Conservation (phyloP, 805 yeast species). For the Ogataea paradorogensis region DNA sequence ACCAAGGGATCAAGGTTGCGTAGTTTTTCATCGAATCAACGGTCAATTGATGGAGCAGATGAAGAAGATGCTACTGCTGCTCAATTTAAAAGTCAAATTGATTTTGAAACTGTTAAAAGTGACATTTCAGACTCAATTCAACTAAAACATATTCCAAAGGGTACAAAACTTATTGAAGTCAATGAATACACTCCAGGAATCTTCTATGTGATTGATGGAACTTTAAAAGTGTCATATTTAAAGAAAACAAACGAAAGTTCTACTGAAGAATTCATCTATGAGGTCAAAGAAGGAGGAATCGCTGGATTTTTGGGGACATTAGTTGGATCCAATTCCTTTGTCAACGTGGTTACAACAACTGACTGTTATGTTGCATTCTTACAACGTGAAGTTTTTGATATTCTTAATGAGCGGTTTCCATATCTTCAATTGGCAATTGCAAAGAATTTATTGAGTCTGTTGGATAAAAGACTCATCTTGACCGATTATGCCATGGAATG, state of each 20-base stretch:
- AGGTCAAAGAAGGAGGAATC: constrained; percentile 71
- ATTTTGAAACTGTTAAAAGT: constrained; percentile 49
- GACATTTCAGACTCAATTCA: constrained; percentile 62
- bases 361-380: constrained; percentile 70
- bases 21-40: constrained; percentile 7
- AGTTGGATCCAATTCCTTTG: constrained; percentile 76
- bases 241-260: constrained; percentile 28
- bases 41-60: not conserved
- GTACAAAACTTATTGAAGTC: constrained; percentile 57
- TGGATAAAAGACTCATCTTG: constrained; percentile 65
- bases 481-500: constrained; percentile 93
- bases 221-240: constrained; percentile 58
- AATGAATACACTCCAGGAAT: constrained; percentile 70
- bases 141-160: constrained; percentile 51
- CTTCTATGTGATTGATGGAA: constrained; percentile 77
- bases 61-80: constrained; percentile 18
- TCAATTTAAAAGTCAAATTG: constrained; percentile 27
- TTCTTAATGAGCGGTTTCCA: constrained; percentile 71
- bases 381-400: constrained; percentile 59
- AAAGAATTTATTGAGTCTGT: constrained; percentile 58
- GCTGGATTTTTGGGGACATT: constrained; percentile 86
- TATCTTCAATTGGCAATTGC: constrained; percentile 77
- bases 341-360: constrained; percentile 59
- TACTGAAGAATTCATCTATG: constrained; percentile 45
- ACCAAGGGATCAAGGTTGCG: constrained; percentile 11